Conservation (phyloP, 768 basidiomycete species). For the Phaffia australis region DNA sequence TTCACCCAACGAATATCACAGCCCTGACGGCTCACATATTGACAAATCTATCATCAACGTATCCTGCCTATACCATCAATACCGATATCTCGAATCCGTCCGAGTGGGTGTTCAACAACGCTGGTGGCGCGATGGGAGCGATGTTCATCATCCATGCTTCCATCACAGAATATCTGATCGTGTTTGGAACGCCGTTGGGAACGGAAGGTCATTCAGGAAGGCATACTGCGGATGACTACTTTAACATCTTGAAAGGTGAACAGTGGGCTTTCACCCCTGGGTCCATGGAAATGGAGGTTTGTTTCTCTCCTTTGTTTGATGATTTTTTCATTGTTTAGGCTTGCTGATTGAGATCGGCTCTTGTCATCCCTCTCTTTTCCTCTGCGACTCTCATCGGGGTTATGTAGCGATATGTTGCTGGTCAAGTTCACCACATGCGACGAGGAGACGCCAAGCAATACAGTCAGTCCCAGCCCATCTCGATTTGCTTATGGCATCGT, state of each 20-base stretch:
- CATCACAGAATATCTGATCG: conserved; percentile 76
- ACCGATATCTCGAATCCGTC: conserved; percentile 39
- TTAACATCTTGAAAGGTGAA: conserved; percentile 85
- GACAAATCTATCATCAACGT: conserved; percentile 60
- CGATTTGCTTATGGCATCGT: not conserved
- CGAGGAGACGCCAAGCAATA: conserved; percentile 88
- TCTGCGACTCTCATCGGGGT: not conserved
- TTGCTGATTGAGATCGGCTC: not conserved
- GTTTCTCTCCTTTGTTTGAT: conserved; percentile 14
- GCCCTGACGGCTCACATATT: conserved; percentile 75
- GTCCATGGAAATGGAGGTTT: conserved; percentile 63
- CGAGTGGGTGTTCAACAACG: conserved; percentile 96
- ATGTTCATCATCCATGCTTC: conserved; percentile 97
- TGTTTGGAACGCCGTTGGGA: conserved; percentile 90
- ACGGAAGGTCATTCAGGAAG: conserved; percentile 92
- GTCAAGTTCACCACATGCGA: conserved; percentile 71
- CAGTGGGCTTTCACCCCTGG: conserved; percentile 88
- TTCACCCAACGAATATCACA: conserved; percentile 52
- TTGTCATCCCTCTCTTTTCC: not conserved
- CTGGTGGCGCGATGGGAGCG: conserved; percentile 87
- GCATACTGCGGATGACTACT: conserved; percentile 96
- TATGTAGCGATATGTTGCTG: conserved; percentile 54
- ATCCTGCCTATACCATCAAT: conserved; percentile 46
- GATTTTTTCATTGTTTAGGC: not conserved
- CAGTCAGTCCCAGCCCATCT: conserved; percentile 35